A percentile compares a stretch with the other conserved stretches of the same genome.
Conservation (phyloP, 176 grass and related monocot species). For the Bolboschoenus planiculmis region DNA sequence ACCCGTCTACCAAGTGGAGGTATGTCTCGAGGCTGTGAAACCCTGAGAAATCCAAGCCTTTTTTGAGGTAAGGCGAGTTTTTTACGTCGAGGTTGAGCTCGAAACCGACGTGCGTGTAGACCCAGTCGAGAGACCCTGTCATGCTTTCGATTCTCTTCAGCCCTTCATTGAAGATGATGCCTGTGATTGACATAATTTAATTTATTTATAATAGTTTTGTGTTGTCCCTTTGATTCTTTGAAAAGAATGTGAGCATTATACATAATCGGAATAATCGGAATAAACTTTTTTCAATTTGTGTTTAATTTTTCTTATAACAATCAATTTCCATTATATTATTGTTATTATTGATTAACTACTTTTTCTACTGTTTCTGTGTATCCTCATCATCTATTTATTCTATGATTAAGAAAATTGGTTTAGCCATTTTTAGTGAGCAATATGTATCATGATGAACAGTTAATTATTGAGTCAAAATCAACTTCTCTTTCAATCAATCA, state of each 20-base stretch:
- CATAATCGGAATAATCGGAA: background rate
- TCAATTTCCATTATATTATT: background rate
- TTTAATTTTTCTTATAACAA: too few relatives aligned
- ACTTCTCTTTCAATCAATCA: background rate
- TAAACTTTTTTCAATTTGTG: background rate
- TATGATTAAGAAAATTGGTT: background rate
- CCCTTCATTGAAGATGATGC: slow-evolving; percentile 32
- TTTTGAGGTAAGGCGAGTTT: slow-evolving; percentile 29
- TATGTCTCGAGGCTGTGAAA: slow-evolving; percentile 40
- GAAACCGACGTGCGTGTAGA: slow-evolving; percentile 32
- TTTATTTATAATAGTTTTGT: background rate
- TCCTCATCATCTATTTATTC: background rate
- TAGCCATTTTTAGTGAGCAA: background rate
- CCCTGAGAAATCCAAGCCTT: slow-evolving; percentile 24
- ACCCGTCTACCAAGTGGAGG: slow-evolving; percentile 43
- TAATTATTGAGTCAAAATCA: background rate
- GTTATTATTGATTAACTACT: background rate
- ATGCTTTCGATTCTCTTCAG: slow-evolving; percentile 19
- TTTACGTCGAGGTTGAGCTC: slow-evolving; percentile 31
- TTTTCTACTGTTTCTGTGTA: background rate
- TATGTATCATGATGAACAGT: background rate
- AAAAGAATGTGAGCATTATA: background rate
- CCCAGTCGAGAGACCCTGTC: slow-evolving; percentile 25
- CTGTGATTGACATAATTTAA: background rate
- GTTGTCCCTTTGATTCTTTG: background rate